A percentile compares a stretch with the other conserved stretches of the same genome.
Evolutionary conservation across 2,329 filamentous ascomycete genomes (phyloP).

Genomic region (Fusarium sp.): DNA sequence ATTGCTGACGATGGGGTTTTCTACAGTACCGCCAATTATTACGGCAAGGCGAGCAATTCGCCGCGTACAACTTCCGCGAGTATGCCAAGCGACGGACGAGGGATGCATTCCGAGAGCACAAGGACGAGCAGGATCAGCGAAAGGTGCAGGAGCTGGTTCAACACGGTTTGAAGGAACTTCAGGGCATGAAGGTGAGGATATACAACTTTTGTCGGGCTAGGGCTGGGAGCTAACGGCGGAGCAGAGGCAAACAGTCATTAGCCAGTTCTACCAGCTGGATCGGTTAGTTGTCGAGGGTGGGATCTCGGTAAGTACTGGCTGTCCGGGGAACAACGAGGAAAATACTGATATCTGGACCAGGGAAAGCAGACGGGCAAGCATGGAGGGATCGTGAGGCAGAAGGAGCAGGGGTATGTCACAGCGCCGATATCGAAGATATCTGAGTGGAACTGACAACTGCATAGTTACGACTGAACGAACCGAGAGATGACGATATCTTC

Average conservation of each 20-base stretch:
- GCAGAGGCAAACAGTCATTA: conserved; percentile 93
- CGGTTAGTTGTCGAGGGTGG: conserved; percentile 91
- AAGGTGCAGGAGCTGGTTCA: conserved; percentile 90
- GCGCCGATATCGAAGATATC: neutral
- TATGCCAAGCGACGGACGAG: conserved; percentile 92
- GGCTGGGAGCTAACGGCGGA: conserved; percentile 10
- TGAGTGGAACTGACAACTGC: conserved; percentile 2
- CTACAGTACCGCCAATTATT: conserved; percentile 89
- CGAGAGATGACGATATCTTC: conserved; percentile 7
- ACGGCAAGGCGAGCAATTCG: conserved; percentile 87
- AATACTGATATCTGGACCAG: conserved; percentile 53
- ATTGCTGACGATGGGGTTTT: conserved; percentile 25
- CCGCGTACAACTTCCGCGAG: conserved; percentile 97
- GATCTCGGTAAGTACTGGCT: conserved; percentile 68
- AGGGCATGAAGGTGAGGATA: conserved; percentile 83
- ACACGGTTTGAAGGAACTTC: conserved; percentile 86
- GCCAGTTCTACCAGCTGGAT: conserved; percentile 94
- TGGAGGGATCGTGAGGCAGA: conserved; percentile 78
- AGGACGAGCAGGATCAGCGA: conserved; percentile 77
- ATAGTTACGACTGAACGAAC: conserved; percentile 35
- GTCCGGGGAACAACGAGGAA: neutral
- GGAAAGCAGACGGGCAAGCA: conserved; percentile 78
- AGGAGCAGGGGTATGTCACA: conserved; percentile 77
- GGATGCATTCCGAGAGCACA: conserved; percentile 90
- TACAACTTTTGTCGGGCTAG: too few relatives aligned